Conservation (phyloP, 306 rosid species). For the Quercus aquifolioides region DNA sequence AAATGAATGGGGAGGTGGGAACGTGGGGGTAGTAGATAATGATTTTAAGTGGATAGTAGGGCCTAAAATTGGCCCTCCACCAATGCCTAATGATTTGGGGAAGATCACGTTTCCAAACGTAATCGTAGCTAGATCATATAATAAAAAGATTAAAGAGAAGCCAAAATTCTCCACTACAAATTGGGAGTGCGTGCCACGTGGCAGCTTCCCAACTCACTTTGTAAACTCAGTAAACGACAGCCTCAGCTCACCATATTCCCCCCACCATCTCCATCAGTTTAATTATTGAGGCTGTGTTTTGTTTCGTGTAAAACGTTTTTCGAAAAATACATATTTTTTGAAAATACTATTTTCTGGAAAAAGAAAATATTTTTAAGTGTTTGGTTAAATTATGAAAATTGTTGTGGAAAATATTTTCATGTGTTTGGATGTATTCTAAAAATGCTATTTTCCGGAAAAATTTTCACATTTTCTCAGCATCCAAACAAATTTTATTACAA, state of each 20-base stretch:
- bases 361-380: no score
- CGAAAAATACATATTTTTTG: no score
- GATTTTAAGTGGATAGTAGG: conserved; percentile 17
- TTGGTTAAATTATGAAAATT: no score
- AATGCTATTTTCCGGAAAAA: no score
- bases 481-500: no score
- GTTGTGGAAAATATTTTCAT: no score
- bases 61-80: conserved; percentile 29
- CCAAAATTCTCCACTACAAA: conserved; percentile 27
- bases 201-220: conserved; percentile 52
- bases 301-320: no score
- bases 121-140: background rate
- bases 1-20: background rate
- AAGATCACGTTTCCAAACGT: conserved; percentile 36
- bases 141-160: background rate
- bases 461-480: no score
- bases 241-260: background rate
- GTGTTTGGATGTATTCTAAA: no score
- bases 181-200: conserved; percentile 57
- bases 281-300: no score
- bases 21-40: background rate
- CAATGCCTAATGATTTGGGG: conserved; percentile 33
- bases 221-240: conserved; percentile 45
- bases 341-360: no score
- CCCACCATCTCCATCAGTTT: background rate